These are phyloP conservation scores for Botrytis fragariae DNA, from an alignment of 2,329 filamentous ascomycete genomes.

Conservation along the genomic window DNA sequence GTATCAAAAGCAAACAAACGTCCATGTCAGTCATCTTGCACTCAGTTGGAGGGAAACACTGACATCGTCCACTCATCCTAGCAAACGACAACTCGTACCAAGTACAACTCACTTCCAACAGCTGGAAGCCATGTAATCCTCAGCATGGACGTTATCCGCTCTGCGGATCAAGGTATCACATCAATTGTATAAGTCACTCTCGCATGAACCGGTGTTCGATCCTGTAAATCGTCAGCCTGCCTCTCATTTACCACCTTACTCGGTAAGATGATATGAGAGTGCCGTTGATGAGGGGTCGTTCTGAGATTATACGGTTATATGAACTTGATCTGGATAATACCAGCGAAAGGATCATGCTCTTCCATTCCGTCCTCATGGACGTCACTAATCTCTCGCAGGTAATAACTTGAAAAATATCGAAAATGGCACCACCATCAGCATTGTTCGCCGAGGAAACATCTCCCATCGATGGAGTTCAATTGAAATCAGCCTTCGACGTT, in stretches of 20 bases:
- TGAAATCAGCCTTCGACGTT: conserved; percentile 47
- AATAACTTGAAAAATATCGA: conserved; percentile 41
- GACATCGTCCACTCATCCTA: neutral
- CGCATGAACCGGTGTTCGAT: conserved; percentile 66
- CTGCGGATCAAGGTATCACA: conserved; percentile 39
- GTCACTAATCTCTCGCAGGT: conserved; percentile 44
- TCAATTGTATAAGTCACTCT: conserved; percentile 43
- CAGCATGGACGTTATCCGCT: conserved; percentile 37
- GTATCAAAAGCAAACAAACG: neutral
- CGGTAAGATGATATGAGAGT: conserved; percentile 33
- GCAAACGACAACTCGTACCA: conserved; percentile 20
- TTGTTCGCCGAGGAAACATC: conserved; percentile 49
- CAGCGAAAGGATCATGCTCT: conserved; percentile 98
- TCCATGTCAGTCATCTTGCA: neutral
- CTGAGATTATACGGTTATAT: conserved; percentile 85
- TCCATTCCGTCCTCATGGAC: conserved; percentile 40
- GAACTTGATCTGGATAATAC: conserved; percentile 99
- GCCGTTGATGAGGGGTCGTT: conserved; percentile 42
- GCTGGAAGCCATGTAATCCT: conserved; percentile 35
- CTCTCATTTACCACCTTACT: conserved; percentile 34
- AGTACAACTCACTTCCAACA: conserved; percentile 29
- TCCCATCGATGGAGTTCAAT: conserved; percentile 38
- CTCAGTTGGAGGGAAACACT: neutral
- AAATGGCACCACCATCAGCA: conserved; percentile 78
- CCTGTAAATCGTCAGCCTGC: conserved; percentile 36